Evolutionary conservation across 805 yeast species (phyloP).

Genomic region (Clavispora carvajalis): DNA sequence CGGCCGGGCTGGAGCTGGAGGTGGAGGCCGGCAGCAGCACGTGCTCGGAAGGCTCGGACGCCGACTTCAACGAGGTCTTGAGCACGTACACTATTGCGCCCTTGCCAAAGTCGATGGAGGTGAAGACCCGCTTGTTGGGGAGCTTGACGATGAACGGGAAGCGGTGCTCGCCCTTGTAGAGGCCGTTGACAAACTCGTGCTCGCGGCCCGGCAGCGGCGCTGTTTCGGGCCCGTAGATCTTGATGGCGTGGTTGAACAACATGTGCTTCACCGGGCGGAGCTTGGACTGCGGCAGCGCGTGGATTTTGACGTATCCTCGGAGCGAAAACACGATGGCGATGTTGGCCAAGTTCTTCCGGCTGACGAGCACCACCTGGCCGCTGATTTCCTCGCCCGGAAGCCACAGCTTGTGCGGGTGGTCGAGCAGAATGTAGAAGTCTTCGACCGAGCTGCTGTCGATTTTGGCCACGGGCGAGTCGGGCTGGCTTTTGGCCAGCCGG

Average conservation of each 20-base stretch:
- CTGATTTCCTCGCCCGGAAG: conserved; percentile 73
- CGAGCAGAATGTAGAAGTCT: conserved; percentile 66
- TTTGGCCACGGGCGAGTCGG: conserved; percentile 12
- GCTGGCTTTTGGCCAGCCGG: conserved; percentile 6
- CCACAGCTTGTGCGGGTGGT: conserved; percentile 71
- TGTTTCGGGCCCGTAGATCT: conserved; percentile 46
- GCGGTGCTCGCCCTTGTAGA: conserved; percentile 79
- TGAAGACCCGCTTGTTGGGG: conserved; percentile 68
- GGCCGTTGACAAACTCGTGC: conserved; percentile 36
- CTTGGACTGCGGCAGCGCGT: conserved; percentile 47
- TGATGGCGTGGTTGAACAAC: conserved; percentile 55
- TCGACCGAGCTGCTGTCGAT: conserved; percentile 41
- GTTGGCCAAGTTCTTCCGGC: conserved; percentile 52
- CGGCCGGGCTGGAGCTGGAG: neutral
- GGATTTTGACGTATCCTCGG: conserved; percentile 52
- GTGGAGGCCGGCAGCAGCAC: conserved; percentile 4
- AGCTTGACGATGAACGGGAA: conserved; percentile 81
- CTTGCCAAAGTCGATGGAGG: conserved; percentile 75
- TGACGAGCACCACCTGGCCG: conserved; percentile 56
- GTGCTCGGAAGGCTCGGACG: conserved; percentile 8
- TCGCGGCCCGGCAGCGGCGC: neutral
- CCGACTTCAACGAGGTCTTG: conserved; percentile 39
- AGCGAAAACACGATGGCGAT: conserved; percentile 50
- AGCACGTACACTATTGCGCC: conserved; percentile 73
- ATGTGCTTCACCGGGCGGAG: conserved; percentile 46